These are phyloP conservation scores for Pterocarpus macrocarpus DNA, from an alignment of 306 rosid species.

Conservation along the genomic window DNA sequence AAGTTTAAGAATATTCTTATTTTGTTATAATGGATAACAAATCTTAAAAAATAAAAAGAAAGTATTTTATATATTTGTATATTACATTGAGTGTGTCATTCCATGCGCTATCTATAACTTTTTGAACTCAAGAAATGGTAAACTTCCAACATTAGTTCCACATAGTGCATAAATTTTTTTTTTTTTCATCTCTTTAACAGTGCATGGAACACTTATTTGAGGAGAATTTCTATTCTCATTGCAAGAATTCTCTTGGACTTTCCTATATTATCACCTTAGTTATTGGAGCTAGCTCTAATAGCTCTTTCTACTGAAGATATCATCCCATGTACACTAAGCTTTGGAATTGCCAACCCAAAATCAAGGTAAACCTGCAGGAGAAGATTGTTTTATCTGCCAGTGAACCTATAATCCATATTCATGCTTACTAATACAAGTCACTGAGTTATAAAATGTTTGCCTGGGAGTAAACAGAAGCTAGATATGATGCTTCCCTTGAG, in stretches of 20 bases:
- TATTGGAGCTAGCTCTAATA: conserved; percentile 84
- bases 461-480: conserved; percentile 89
- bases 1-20: conserved; percentile 22
- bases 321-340: conserved; percentile 94
- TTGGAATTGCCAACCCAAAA: conserved; percentile 90
- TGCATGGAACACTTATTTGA: neutral
- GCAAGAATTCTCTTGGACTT: conserved; percentile 10
- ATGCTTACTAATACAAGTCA: conserved; percentile 30
- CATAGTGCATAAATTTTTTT: neutral
- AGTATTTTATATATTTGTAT: neutral
- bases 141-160: conserved; percentile 20
- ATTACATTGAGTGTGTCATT: neutral
- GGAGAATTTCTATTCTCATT: neutral
- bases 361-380: conserved; percentile 82
- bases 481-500: conserved; percentile 92
- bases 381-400: conserved; percentile 21
- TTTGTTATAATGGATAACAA: neutral
- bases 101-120: neutral
- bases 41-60: neutral
- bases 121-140: neutral
- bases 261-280: conserved; percentile 69
- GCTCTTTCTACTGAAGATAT: conserved; percentile 84
- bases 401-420: conserved; percentile 38
- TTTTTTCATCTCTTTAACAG: too few relatives aligned
- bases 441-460: conserved; percentile 49